Evolutionary conservation across 768 basidiomycete species (phyloP).

Genomic region (Cystobasidiopsis lactophilus): DNA sequence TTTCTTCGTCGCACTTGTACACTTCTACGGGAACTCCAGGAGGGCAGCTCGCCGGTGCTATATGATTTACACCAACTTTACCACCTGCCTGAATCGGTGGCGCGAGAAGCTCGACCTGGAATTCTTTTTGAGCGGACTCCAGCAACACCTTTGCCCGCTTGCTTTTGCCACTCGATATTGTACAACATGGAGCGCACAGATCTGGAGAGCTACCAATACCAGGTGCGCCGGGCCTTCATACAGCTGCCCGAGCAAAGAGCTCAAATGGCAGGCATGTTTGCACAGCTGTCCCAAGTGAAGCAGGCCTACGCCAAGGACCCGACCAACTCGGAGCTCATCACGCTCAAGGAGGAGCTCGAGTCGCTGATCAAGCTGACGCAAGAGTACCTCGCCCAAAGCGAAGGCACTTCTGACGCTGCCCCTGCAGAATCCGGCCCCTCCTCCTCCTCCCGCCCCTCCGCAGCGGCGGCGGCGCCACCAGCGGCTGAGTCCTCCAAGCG

Average conservation of each 20-base stretch:
- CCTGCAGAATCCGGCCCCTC: too few species aligned
- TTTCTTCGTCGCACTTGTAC: too few species aligned
- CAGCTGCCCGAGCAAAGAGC: too few species aligned
- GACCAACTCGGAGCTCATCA: constrained; percentile 45
- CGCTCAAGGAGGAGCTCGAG: constrained; percentile 51
- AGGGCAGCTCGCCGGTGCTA: too few species aligned
- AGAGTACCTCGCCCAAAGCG: constrained; percentile 34
- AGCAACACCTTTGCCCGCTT: too few species aligned
- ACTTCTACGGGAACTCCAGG: too few species aligned
- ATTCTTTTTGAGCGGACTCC: too few species aligned
- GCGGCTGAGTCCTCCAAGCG: background rate
- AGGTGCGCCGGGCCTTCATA: background rate
- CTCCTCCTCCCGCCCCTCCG: background rate
- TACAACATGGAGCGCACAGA: background rate
- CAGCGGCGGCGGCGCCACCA: constrained; percentile 1
- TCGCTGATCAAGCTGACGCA: constrained; percentile 66
- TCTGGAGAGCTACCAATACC: background rate
- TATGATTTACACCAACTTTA: too few species aligned
- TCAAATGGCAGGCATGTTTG: too few species aligned
- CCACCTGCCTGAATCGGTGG: too few species aligned
- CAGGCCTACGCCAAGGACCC: constrained; percentile 54
- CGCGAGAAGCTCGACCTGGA: too few species aligned
- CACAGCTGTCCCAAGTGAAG: constrained; percentile 36
- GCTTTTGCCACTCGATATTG: too few species aligned
- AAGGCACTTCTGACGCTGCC: constrained; percentile 16